Evolutionary conservation across 2,329 filamentous ascomycete genomes (phyloP), one percentile per base, ranked within the genome.

Genomic region (Hymenoscyphus salicellus): DNA sequence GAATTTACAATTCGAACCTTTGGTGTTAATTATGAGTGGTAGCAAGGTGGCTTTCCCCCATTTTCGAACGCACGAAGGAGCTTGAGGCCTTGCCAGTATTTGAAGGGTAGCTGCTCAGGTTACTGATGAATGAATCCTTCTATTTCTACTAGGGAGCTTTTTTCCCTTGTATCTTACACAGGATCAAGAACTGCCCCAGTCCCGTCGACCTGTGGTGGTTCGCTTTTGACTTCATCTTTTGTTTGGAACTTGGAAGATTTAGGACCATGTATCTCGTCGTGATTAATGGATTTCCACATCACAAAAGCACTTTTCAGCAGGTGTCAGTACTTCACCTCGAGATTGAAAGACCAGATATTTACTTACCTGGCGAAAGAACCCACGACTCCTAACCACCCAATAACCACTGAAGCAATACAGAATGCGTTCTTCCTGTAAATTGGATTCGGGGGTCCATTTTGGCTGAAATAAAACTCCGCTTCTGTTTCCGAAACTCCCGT

Each of bases 361-460:
- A 69, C 73, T 63, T 67, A 81, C 79, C 79, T 81, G 5, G 78
- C 78, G 63, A 83, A 77, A 0, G 82, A 82, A 17, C 76, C 78
- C 1, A 83, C 64, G 70, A 80, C 79, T 0, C 83, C 84, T 0
- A 80, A 75, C 84, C 84, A 86, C 17, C 82, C 69, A 26, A 86
- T 80, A 0, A 85, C 81, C 3, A 81, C 78, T 46, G 80, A 80
- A 0, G 82, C 81, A 62, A 86, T 72, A 8, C 80, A 81, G 10
- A 82, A 75, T 0, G 78, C 78, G 63, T 85, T 85, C 20, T 81
- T 72, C 23, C 78, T 74, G 68, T 86, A 86, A 41, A 72, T 72
- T 49, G 56, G 77, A 75, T 69, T 78, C 72, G 72, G 76, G 63
- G 69, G 74, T 68, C 71, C 80, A 66, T 69, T 77, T 68, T 66